phyloP scores from a whole-genome alignment of 495 filamentous ascomycete species.

The Halenospora varia region DNA sequence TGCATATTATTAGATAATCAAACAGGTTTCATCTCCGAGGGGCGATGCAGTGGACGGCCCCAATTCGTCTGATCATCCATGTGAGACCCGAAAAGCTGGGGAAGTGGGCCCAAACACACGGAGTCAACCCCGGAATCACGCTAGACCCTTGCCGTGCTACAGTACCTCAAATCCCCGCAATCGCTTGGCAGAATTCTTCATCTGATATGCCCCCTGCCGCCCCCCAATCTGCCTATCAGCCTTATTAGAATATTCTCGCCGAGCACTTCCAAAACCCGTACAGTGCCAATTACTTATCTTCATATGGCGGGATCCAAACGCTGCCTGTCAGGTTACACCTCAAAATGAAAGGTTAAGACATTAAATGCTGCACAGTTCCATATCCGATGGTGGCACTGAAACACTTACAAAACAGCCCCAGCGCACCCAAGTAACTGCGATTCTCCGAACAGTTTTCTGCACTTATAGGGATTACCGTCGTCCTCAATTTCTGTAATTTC shows the following conservation, averaged over 20 bases:
- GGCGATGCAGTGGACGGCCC: background rate
- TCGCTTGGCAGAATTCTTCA: background rate
- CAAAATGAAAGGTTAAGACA: background rate
- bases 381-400: background rate
- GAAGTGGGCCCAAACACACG: background rate
- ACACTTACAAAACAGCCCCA: background rate
- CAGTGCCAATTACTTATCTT: background rate
- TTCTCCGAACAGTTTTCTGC: background rate
- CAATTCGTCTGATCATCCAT: background rate
- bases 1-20: background rate
- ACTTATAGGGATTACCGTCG: background rate
- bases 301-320: background rate
- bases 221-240: background rate
- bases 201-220: background rate
- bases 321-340: background rate
- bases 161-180: background rate
- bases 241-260: background rate
- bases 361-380: background rate
- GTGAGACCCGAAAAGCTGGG: background rate
- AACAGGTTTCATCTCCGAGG: background rate
- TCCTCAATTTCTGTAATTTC: background rate
- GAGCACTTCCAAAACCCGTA: background rate
- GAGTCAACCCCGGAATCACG: background rate
- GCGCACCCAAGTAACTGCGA: background rate
- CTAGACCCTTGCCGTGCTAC: background rate